Evolutionary conservation across 805 yeast species (phyloP).

Genomic region (Candida insectorum): DNA sequence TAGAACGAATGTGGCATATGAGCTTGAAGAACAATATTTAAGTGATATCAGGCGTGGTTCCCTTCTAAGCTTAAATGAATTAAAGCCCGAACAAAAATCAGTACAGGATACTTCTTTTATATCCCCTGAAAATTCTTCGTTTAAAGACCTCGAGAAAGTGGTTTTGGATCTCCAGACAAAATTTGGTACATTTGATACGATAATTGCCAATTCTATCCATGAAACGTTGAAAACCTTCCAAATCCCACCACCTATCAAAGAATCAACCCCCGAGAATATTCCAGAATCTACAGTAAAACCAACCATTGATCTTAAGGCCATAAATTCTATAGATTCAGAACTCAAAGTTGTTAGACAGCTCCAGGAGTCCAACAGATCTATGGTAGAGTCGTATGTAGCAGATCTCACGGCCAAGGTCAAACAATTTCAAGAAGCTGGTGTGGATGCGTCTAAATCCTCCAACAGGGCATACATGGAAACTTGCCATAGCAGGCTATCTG

Average conservation of each 20-base stretch:
- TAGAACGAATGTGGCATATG: conserved; percentile 60
- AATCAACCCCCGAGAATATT: not conserved
- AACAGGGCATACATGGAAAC: conserved; percentile 65
- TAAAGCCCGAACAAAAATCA: not conserved
- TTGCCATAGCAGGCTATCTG: conserved; percentile 69
- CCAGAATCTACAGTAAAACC: not conserved
- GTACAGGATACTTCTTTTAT: not conserved
- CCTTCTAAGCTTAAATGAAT: conserved; percentile 34
- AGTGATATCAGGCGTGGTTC: conserved; percentile 58
- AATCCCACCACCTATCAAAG: not conserved
- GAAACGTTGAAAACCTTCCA: conserved; percentile 8
- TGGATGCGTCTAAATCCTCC: conserved; percentile 34
- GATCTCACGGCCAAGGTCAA: conserved; percentile 44
- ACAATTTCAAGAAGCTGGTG: conserved; percentile 48
- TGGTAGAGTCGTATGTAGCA: conserved; percentile 40
- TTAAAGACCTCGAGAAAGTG: conserved; percentile 5
- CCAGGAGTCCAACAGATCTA: conserved; percentile 42
- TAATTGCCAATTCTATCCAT: conserved; percentile 5
- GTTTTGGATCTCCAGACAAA: conserved; percentile 5
- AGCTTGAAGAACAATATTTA: conserved; percentile 62
- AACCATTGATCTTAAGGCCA: conserved; percentile 3
- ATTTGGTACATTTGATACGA: conserved; percentile 6
- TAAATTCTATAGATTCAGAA: conserved; percentile 43
- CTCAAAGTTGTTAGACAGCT: conserved; percentile 57
- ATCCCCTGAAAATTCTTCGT: conserved; percentile 1